Evolutionary conservation across 139 green algal species (phyloP), one percentile per base, ranked within the genome.

Genomic region (Chlorella ohadii): DNA sequence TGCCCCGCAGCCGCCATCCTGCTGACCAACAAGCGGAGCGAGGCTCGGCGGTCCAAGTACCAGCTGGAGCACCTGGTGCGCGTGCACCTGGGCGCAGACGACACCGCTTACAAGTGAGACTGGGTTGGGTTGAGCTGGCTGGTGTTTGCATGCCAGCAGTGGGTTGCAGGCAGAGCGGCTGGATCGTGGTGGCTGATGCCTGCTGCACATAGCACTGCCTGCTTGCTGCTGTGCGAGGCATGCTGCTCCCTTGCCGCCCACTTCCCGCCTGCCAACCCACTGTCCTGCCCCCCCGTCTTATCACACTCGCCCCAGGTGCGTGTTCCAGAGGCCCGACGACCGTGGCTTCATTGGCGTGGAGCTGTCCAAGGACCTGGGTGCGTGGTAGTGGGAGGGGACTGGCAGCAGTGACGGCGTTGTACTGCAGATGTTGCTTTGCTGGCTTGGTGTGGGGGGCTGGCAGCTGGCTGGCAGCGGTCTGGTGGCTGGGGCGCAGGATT

Each of bases 41-140:
- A 92, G 79, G 41, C 76, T 38, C 73, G 44, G 65, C 84, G 86
- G 12, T 87, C 91, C 80, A 95, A 95, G 91, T 97, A 97, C 79
- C 67, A 90, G 85, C 90, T 97, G 74, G 73, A 91, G 72, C 88
- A 95, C 64, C 44, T 86, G 39, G 90, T 94, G 47, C 89, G 93
- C 44, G 89, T 94, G 51, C 94, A 97, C 87, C 85, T 93, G 73
- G 94, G 92, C 36, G 88, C 90, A 3, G 88, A 94, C 73, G 87
- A 95, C 73, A 57, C 28, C 0, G 87, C 90, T 2, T 96, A 94
- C 89, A 84, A 83, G 68, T 95, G 90, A 77, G 89, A 91, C 33
- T 93, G 11, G 41, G 39, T 2, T 23, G 25, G 38, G 70, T 38
- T 41, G 38, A 25, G 68, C 23, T 55, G 36, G 36, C 13, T 28